phyloP scores from a whole-genome alignment of 2,329 filamentous ascomycete genomes.

The Xylaria sp. region DNA sequence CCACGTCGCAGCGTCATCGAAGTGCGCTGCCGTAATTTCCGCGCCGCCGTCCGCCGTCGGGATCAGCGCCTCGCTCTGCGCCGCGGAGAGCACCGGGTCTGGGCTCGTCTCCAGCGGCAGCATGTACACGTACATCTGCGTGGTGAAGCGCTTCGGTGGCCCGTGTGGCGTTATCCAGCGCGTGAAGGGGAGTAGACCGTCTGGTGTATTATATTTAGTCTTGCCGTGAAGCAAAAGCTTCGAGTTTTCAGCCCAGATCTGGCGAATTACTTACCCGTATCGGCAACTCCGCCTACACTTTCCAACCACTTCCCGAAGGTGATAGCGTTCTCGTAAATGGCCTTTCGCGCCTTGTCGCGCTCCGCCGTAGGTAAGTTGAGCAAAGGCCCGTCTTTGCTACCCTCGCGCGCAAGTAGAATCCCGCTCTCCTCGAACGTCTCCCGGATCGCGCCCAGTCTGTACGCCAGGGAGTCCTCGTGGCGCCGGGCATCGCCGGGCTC shows the following conservation, averaged over 20 bases:
- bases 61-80: slow-evolving; percentile 65
- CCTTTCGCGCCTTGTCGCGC: slow-evolving; percentile 72
- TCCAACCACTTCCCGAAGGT: slow-evolving; percentile 74
- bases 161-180: slow-evolving; percentile 87
- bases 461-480: slow-evolving; percentile 77
- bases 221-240: neutral
- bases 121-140: slow-evolving; percentile 97
- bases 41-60: slow-evolving; percentile 76
- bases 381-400: slow-evolving; percentile 60
- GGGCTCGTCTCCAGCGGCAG: slow-evolving; percentile 65
- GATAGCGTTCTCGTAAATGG: slow-evolving; percentile 73
- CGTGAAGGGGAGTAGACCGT: slow-evolving; percentile 82
- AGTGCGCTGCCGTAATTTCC: slow-evolving; percentile 78
- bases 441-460: slow-evolving; percentile 84
- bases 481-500: slow-evolving; percentile 60
- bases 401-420: slow-evolving; percentile 51
- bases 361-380: slow-evolving; percentile 70
- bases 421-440: slow-evolving; percentile 97
- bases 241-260: no score
- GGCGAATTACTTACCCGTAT: slow-evolving; percentile 65
- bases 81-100: slow-evolving; percentile 50
- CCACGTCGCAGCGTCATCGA: slow-evolving; percentile 77
- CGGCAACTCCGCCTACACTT: slow-evolving; percentile 67
- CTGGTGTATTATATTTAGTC: slow-evolving; percentile 50
- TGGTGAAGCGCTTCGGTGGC: slow-evolving; percentile 82